Evolutionary conservation across 78 protist species (phyloP).

Genomic region (Dictyostelium discoideum): dicty_2.7 NC_007088.5:7702001-7702500

Average conservation of each 20-base stretch:
- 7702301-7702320: not conserved
- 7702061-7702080: not conserved
- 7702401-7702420: constrained; percentile 7
- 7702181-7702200: not conserved
- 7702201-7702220: not conserved
- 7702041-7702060: not conserved
- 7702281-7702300: too few species aligned
- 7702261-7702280: too few species aligned
- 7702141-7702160: not conserved
- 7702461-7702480: not conserved
- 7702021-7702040: not conserved
- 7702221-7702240: not conserved
- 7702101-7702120: not conserved
- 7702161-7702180: not conserved
- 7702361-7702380: constrained; percentile 11
- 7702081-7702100: not conserved
- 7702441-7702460: not conserved
- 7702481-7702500: constrained; percentile 5
- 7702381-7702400: not conserved
- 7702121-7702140: not conserved
- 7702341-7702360: not conserved
- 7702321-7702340: not conserved
- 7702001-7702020: not conserved
- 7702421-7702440: not conserved
- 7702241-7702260: too few species aligned